Evolutionary conservation across 2,329 filamentous ascomycete species (phyloP).

Genomic region (Diaporthe humulicola): DNA sequence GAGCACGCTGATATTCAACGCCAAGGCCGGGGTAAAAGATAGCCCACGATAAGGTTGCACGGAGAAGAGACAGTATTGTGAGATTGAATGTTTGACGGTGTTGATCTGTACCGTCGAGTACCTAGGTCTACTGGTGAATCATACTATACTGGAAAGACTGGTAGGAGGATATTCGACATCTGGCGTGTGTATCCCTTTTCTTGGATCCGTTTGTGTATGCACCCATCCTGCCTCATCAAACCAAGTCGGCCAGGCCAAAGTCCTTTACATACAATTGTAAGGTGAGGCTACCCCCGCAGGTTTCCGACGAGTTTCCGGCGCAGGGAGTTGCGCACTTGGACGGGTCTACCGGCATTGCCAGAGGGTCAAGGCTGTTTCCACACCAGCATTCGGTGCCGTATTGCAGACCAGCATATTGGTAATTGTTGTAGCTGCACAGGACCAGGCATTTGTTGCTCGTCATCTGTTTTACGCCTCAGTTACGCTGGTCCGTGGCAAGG

Average conservation of each 20-base stretch:
- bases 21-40: slow-evolving; percentile 22
- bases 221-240: neutral
- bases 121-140: neutral
- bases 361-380: slow-evolving; percentile 39
- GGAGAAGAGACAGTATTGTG: neutral
- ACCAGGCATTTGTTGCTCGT: slow-evolving; percentile 32
- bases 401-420: slow-evolving; percentile 40
- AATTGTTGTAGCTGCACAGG: slow-evolving; percentile 19
- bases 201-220: neutral
- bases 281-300: slow-evolving; percentile 38
- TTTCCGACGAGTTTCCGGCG: slow-evolving; percentile 44
- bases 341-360: slow-evolving; percentile 4
- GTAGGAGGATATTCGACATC: neutral
- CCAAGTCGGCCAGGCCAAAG: neutral
- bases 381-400: slow-evolving; percentile 45
- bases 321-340: slow-evolving; percentile 46
- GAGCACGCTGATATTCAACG: slow-evolving; percentile 3
- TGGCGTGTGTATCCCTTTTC: neutral
- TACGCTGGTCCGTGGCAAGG: neutral
- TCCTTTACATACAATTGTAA: slow-evolving; percentile 28
- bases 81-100: neutral
- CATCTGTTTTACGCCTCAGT: neutral
- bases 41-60: slow-evolving; percentile 20
- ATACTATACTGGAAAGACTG: neutral
- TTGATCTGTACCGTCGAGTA: neutral